Conservation (phyloP, 179 eudicot species). For the Silene noctiflora region DNA sequence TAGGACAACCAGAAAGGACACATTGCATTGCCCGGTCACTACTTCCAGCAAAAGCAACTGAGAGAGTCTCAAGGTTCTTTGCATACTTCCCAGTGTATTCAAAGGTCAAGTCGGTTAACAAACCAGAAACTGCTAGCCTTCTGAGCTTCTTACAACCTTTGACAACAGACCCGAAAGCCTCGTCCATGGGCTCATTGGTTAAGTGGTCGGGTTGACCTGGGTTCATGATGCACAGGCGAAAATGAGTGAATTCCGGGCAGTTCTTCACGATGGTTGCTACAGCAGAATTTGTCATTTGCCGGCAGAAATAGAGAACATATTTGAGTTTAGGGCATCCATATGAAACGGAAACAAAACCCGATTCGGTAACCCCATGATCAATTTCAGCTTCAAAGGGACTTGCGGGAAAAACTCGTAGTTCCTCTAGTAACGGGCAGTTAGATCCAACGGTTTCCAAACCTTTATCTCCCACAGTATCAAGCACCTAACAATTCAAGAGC, state of each 20-base stretch:
- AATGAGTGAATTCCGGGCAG: slow-evolving; percentile 76
- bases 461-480: slow-evolving; percentile 73
- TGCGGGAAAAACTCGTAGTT: slow-evolving; percentile 75
- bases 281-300: slow-evolving; percentile 81
- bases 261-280: slow-evolving; percentile 59
- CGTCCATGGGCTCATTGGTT: slow-evolving; percentile 79
- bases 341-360: slow-evolving; percentile 74
- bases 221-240: slow-evolving; percentile 80
- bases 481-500: slow-evolving; percentile 40
- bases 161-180: slow-evolving; percentile 80
- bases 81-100: slow-evolving; percentile 86
- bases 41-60: slow-evolving; percentile 78
- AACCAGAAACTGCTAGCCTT: slow-evolving; percentile 68
- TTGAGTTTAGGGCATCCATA: slow-evolving; percentile 67
- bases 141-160: slow-evolving; percentile 64
- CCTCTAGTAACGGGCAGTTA: slow-evolving; percentile 72
- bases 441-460: slow-evolving; percentile 79
- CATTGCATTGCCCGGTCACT: slow-evolving; percentile 76
- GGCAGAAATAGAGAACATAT: slow-evolving; percentile 75
- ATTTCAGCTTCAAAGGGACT: slow-evolving; percentile 59
- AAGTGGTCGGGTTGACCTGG: slow-evolving; percentile 69
- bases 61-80: slow-evolving; percentile 75
- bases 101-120: slow-evolving; percentile 65
- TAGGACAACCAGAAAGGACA: slow-evolving; percentile 66
- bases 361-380: slow-evolving; percentile 58